These are phyloP conservation scores for Poteriospumella lacustris DNA, from an alignment of 108 stramenopile genomes.

Conservation along the genomic window DNA sequence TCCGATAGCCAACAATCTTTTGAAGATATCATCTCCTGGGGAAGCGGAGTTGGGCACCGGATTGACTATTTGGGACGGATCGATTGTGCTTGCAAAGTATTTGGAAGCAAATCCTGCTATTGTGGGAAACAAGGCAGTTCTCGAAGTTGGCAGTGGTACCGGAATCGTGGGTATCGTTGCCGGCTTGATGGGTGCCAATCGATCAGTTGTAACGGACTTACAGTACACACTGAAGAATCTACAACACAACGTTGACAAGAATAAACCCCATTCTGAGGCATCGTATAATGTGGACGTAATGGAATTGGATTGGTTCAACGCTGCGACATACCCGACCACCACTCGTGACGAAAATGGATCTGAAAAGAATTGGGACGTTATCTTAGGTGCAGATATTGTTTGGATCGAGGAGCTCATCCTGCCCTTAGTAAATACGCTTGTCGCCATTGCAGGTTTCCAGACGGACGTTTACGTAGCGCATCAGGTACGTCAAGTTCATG, in stretches of 20 bases:
- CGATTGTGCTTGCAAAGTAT: conserved; percentile 27
- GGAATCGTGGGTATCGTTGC: conserved; percentile 14
- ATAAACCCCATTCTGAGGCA: too few species aligned
- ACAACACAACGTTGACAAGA: background rate
- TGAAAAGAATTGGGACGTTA: conserved; percentile 20
- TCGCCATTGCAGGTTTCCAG: background rate
- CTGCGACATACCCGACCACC: background rate
- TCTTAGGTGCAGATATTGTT: conserved; percentile 25
- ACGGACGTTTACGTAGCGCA: background rate
- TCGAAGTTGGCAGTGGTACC: conserved; percentile 26
- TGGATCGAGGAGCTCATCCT: conserved; percentile 17
- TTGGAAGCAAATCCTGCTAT: background rate
- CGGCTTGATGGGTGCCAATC: background rate
- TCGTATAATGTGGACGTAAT: background rate
- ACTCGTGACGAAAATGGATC: background rate
- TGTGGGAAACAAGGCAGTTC: background rate
- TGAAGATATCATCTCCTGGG: too few species aligned
- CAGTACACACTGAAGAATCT: background rate
- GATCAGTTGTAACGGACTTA: conserved; percentile 1
- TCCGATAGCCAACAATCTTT: too few species aligned
- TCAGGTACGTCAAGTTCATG: too few species aligned
- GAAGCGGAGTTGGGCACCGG: too few species aligned
- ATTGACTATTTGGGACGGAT: conserved; percentile 14
- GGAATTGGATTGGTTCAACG: conserved; percentile 11
- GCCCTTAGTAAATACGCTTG: background rate